Percentiles rank a stretch among this genome's conserved stretches.
Evolutionary conservation across 2,329 filamentous ascomycete species (phyloP).

Genomic region (Exutisphaerella laricina): DNA sequence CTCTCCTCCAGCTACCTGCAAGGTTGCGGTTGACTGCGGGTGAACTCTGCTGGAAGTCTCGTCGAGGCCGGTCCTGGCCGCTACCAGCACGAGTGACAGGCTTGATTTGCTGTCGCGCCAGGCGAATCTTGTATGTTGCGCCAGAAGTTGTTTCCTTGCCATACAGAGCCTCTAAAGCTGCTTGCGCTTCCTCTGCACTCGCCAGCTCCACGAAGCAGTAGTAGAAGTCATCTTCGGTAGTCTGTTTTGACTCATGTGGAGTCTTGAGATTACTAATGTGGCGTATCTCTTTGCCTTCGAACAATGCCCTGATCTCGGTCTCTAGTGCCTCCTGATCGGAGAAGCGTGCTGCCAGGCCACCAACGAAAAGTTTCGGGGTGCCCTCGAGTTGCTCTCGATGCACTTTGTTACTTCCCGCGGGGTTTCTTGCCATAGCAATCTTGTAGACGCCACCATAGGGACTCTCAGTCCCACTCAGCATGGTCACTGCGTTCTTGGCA

Average conservation of each 20-base stretch:
- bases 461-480: slow-evolving; percentile 23
- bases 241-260: slow-evolving; percentile 12
- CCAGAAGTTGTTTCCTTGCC: slow-evolving; percentile 21
- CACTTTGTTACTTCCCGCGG: neutral
- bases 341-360: slow-evolving; percentile 43
- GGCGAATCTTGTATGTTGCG: slow-evolving; percentile 19
- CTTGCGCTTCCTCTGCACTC: slow-evolving; percentile 23
- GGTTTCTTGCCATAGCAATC: slow-evolving; percentile 4
- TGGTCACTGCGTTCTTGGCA: slow-evolving; percentile 21
- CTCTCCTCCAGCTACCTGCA: neutral
- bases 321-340: slow-evolving; percentile 39
- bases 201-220: slow-evolving; percentile 32
- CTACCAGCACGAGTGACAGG: neutral
- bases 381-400: neutral
- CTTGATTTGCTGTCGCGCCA: slow-evolving; percentile 10
- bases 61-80: neutral
- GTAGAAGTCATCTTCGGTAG: slow-evolving; percentile 15
- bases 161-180: slow-evolving; percentile 23
- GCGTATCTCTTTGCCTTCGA: slow-evolving; percentile 43
- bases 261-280: slow-evolving; percentile 44
- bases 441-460: slow-evolving; percentile 19
- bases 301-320: slow-evolving; percentile 40
- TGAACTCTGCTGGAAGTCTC: neutral
- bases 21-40: neutral
- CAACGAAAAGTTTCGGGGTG: slow-evolving; percentile 35